Percentiles rank a stretch among this genome's conserved stretches.
Conservation (phyloP, 805 yeast species). For the Kurtzmaniella fragi region DNA sequence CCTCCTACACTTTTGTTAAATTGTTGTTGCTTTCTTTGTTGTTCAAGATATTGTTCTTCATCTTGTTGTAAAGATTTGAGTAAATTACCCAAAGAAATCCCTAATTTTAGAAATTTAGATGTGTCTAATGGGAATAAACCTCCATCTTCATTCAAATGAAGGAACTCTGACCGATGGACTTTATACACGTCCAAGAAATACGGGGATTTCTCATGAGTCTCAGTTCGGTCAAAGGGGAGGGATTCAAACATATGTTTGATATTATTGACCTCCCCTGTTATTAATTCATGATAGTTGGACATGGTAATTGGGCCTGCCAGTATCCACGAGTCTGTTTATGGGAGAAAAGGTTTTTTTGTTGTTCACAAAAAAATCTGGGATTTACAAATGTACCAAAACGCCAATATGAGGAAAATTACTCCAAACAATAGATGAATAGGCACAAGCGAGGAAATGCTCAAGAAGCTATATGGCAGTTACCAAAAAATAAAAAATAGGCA, state of each 20-base stretch:
- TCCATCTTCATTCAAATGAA: conserved; percentile 17
- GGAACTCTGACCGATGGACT: conserved; percentile 17
- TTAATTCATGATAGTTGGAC: conserved; percentile 10
- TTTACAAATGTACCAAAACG: too few relatives aligned
- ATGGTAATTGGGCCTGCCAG: background rate
- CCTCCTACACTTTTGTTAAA: conserved; percentile 4
- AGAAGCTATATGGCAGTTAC: too few relatives aligned
- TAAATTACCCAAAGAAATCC: conserved; percentile 39
- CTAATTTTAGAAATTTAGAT: conserved; percentile 33
- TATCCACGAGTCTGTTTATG: background rate
- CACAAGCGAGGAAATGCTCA: too few relatives aligned
- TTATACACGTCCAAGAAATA: conserved; percentile 30
- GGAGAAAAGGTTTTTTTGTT: too few relatives aligned
- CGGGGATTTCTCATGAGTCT: conserved; percentile 7
- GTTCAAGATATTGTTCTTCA: conserved; percentile 24
- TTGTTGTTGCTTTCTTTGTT: conserved; percentile 17
- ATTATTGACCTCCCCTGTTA: conserved; percentile 22
- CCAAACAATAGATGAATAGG: too few relatives aligned
- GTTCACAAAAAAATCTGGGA: too few relatives aligned
- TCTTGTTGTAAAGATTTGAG: conserved; percentile 31
- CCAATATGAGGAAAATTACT: too few relatives aligned
- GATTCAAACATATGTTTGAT: conserved; percentile 24
- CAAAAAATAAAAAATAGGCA: too few relatives aligned
- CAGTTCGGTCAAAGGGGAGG: conserved; percentile 27
- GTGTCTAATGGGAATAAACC: conserved; percentile 28